These are phyloP conservation scores for Zygosaccharomyces pseudobailii DNA, from an alignment of 1,139 yeast genomes.

Conservation along the genomic window DNA sequence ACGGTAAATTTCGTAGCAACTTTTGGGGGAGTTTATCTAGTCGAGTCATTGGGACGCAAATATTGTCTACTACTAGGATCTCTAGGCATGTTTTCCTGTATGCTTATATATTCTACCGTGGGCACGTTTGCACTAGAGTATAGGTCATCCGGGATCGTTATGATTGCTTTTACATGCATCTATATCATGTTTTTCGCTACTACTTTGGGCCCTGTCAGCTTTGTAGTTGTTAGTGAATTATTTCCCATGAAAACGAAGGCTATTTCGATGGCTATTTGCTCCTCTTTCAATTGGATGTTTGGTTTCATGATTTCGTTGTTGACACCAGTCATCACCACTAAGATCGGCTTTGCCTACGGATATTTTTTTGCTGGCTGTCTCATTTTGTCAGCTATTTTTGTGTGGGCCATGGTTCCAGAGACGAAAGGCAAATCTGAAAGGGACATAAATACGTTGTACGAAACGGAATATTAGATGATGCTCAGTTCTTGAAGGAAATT, in stretches of 20 bases:
- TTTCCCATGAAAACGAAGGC: constrained; percentile 73
- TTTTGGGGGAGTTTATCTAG: constrained; percentile 59
- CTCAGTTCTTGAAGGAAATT: not conserved
- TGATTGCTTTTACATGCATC: constrained; percentile 72
- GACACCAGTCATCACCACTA: constrained; percentile 58
- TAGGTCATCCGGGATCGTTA: constrained; percentile 54
- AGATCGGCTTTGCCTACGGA: constrained; percentile 56
- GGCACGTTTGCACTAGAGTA: constrained; percentile 47
- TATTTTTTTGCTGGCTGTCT: constrained; percentile 68
- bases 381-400: constrained; percentile 51
- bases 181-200: constrained; percentile 74
- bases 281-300: constrained; percentile 70
- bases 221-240: constrained; percentile 68
- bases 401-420: constrained; percentile 60
- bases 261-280: constrained; percentile 70
- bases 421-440: constrained; percentile 67
- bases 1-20: constrained; percentile 74
- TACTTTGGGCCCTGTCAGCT: constrained; percentile 83
- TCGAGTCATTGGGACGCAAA: constrained; percentile 69
- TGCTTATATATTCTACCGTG: constrained; percentile 58
- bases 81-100: constrained; percentile 54
- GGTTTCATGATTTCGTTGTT: constrained; percentile 70
- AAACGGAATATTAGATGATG: not conserved
- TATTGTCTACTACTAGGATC: constrained; percentile 58
- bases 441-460: constrained; percentile 44